A percentile compares a stretch with the other conserved stretches of the same genome.
These are phyloP conservation scores for Karstenula rhodostoma DNA, from an alignment of 2,329 filamentous ascomycete species.

Conservation along the genomic window DNA sequence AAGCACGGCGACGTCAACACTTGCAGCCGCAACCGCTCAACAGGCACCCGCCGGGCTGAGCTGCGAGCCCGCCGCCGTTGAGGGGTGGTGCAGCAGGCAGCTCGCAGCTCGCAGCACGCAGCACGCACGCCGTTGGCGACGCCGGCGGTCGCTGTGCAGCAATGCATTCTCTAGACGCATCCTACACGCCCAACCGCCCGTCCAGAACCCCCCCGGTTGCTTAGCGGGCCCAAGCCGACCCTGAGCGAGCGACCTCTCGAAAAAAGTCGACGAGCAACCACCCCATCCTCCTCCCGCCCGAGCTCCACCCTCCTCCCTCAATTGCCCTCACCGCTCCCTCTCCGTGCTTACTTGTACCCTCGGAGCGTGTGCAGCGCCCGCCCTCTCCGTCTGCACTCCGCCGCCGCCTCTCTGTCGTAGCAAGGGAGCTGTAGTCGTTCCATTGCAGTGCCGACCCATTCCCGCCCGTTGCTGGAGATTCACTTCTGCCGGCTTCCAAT, in stretches of 20 bases:
- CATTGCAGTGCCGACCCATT: constrained; percentile 41
- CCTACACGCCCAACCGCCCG: constrained; percentile 6
- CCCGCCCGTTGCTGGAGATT: constrained; percentile 45
- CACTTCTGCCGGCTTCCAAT: constrained; percentile 39
- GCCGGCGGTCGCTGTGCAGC: not conserved
- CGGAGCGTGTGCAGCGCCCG: constrained; percentile 1
- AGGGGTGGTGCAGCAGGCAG: constrained; percentile 3
- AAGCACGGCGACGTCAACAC: constrained; percentile 7
- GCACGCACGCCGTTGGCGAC: not conserved
- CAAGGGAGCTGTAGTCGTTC: constrained; percentile 44
- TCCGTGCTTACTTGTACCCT: constrained; percentile 19
- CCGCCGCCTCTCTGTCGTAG: constrained; percentile 10
- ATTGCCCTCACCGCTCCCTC: constrained; percentile 28
- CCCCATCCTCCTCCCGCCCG: constrained; percentile 24
- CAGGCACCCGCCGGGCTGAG: not conserved
- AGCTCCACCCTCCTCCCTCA: constrained; percentile 22
- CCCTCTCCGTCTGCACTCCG: not conserved
- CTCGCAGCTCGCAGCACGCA: not conserved
- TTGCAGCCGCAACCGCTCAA: not conserved
- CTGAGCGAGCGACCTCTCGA: constrained; percentile 21
- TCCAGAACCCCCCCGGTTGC: constrained; percentile 16
- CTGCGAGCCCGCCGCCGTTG: not conserved
- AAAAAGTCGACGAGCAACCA: constrained; percentile 37
- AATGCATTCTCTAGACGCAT: constrained; percentile 15
- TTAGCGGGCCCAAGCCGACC: constrained; percentile 27